Base-by-base conservation (phyloP, 345 rosid genomes). In the Salix suchowensis region DNA sequence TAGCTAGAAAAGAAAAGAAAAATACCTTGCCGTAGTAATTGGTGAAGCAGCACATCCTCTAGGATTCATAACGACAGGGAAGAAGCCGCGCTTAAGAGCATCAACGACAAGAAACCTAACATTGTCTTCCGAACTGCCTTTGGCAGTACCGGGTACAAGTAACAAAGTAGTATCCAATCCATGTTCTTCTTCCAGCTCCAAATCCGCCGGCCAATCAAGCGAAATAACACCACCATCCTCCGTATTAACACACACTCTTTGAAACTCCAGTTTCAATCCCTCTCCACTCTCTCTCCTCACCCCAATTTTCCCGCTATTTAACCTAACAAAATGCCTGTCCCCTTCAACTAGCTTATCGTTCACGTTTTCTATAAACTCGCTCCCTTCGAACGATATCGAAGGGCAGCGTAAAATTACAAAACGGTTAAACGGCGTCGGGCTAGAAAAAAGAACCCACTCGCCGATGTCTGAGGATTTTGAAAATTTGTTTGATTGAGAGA, bases 1-100 rank as follows among this genome's bases (percentile, higher is more conserved):
- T 48, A 34, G 66, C 44, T 16, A 18, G 19, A 55, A 54, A 70
- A 68, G 16, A 21, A 4, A 48, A 34, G 7, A 34, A 34, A 80
- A 89, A 79, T 79, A 95, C 98, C 97, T 86, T 30, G 97, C 86
- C 16, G 94, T 88, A 72, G 97, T 95, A 69, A 95, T 88, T 0
- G 98, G 98, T 1, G 98, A 95, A 61, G 91, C 91, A 72, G 97
- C 97, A 64, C 97, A 95, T n/a, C 98, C 98, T 86, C 98, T 93
- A 50, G 98, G 98, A 42, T 95, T 95, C 93, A 95, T 86, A 42
- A 95, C 97, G 72, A 95, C 86, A 24, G 98, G 97, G 70, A 95
- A 95, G 65, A 87, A 65, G 7, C 98, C 98, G 2, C 85, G 85
- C 71, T 68, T 74, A 42, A 90, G 87, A 26, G 97, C 90, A 50